These are phyloP conservation scores for Austroboletus niveus DNA, from an alignment of 1,284 basidiomycete species.

Conservation along the genomic window DNA sequence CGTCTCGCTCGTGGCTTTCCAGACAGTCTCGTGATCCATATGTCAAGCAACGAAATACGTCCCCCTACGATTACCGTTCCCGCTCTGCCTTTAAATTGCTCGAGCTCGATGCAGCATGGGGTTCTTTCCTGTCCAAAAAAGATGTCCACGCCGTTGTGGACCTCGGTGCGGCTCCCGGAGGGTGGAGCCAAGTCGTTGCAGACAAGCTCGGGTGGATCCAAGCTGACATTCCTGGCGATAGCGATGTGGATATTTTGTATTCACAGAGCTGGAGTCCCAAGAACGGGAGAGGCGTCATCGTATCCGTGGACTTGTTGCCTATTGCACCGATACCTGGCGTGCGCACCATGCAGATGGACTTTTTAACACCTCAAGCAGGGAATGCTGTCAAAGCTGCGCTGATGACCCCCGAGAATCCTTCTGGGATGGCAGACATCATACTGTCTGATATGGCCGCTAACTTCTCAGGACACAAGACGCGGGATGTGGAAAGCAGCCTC, in stretches of 20 bases:
- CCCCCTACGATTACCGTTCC: slow-evolving; percentile 58
- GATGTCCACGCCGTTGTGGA: slow-evolving; percentile 69
- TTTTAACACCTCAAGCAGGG: slow-evolving; percentile 60
- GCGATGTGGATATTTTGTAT: background rate
- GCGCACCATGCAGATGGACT: slow-evolving; percentile 68
- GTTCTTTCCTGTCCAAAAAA: slow-evolving; percentile 48
- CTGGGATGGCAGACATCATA: slow-evolving; percentile 63
- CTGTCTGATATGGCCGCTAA: slow-evolving; percentile 81
- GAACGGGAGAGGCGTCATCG: slow-evolving; percentile 50
- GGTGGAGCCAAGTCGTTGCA: slow-evolving; percentile 84
- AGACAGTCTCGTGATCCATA: slow-evolving; percentile 68
- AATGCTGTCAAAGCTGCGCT: slow-evolving; percentile 48
- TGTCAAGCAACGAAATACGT: slow-evolving; percentile 54
- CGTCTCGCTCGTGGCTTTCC: slow-evolving; percentile 56
- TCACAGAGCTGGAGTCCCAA: slow-evolving; percentile 9
- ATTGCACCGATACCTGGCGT: slow-evolving; percentile 71
- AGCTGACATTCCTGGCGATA: background rate
- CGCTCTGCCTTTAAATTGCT: slow-evolving; percentile 86
- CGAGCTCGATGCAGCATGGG: slow-evolving; percentile 60
- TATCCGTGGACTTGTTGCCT: slow-evolving; percentile 73
- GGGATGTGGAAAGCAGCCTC: slow-evolving; percentile 60
- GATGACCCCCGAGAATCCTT: slow-evolving; percentile 31
- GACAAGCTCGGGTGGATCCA: slow-evolving; percentile 49
- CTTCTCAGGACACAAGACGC: slow-evolving; percentile 56
- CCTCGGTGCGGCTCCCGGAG: slow-evolving; percentile 84